A percentile compares a stretch with the other conserved stretches of the same genome.
These are phyloP conservation scores for Claviceps spartinae DNA, from an alignment of 2,329 filamentous ascomycete genomes.

Conservation along the genomic window DNA sequence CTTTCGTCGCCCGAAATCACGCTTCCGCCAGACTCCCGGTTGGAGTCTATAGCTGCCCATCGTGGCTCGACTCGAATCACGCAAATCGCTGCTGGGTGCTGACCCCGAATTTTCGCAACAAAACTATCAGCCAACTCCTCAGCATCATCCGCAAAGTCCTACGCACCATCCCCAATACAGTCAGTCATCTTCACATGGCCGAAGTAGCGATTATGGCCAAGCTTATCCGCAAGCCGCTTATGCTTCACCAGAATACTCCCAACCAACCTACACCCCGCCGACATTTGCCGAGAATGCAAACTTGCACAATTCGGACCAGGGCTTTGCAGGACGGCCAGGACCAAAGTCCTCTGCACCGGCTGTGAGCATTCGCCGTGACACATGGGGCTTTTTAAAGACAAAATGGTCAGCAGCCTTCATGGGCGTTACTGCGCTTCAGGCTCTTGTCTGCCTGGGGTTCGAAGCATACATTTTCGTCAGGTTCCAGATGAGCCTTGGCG, in stretches of 20 bases:
- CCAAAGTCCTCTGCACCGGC: slow-evolving; percentile 20
- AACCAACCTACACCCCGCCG: slow-evolving; percentile 14
- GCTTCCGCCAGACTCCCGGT: slow-evolving; percentile 19
- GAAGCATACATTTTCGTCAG: slow-evolving; percentile 89
- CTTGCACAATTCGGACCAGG: slow-evolving; percentile 20
- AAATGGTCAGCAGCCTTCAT: slow-evolving; percentile 85
- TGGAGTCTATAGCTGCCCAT: slow-evolving; percentile 21
- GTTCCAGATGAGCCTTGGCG: slow-evolving; percentile 54
- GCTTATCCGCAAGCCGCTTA: slow-evolving; percentile 20
- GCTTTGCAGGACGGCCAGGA: slow-evolving; percentile 25
- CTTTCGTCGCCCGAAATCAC: background rate
- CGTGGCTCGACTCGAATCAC: slow-evolving; percentile 29
- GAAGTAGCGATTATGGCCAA: slow-evolving; percentile 18
- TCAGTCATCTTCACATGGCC: slow-evolving; percentile 8
- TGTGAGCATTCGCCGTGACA: slow-evolving; percentile 17
- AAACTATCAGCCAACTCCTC: slow-evolving; percentile 12
- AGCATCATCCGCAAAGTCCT: slow-evolving; percentile 13
- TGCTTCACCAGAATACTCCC: slow-evolving; percentile 16
- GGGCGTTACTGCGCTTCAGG: slow-evolving; percentile 59
- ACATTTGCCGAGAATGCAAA: slow-evolving; percentile 16
- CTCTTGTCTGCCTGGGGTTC: slow-evolving; percentile 64
- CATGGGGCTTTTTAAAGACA: slow-evolving; percentile 63
- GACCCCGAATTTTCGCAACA: slow-evolving; percentile 25
- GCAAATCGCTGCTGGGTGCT: slow-evolving; percentile 25
- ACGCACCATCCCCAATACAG: slow-evolving; percentile 13